Conservation (phyloP, 805 yeast genomes). For the Hanseniaspora occidentalis region DNA sequence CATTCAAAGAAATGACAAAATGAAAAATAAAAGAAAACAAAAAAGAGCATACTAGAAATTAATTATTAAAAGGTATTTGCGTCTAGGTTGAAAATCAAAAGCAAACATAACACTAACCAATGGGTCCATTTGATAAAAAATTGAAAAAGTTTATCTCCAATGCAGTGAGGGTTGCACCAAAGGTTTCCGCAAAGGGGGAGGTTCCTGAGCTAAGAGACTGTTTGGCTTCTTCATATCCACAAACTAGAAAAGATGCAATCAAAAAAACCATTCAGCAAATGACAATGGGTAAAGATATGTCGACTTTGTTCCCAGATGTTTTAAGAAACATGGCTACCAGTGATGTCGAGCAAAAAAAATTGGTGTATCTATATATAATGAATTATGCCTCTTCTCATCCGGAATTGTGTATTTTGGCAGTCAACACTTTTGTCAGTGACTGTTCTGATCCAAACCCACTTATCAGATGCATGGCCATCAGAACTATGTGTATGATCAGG, state of each 20-base stretch:
- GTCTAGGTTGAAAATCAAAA: not conserved
- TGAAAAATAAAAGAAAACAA: no score
- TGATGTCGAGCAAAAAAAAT: conserved; percentile 90
- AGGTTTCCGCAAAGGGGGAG: conserved; percentile 42
- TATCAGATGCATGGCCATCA: conserved; percentile 87
- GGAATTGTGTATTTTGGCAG: conserved; percentile 89
- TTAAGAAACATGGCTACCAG: conserved; percentile 93
- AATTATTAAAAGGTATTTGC: no score
- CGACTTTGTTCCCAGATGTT: conserved; percentile 89
- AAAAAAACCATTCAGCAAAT: conserved; percentile 95
- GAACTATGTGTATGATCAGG: conserved; percentile 97
- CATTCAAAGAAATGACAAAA: no score
- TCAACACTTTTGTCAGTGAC: conserved; percentile 90
- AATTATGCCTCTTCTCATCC: conserved; percentile 96
- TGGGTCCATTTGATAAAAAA: conserved; percentile 25
- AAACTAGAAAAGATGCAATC: conserved; percentile 91
- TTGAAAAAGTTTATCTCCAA: conserved; percentile 24
- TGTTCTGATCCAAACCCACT: conserved; percentile 95
- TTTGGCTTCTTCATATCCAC: conserved; percentile 86
- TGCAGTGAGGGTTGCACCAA: conserved; percentile 26
- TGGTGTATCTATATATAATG: conserved; percentile 90
- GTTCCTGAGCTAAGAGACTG: conserved; percentile 86
- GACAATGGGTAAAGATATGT: conserved; percentile 96
- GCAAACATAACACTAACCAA: conserved; percentile 3
- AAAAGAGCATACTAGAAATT: no score